phyloP scores from a whole-genome alignment of 2,329 filamentous ascomycete genomes.

The Raffaelea arxii region DNA sequence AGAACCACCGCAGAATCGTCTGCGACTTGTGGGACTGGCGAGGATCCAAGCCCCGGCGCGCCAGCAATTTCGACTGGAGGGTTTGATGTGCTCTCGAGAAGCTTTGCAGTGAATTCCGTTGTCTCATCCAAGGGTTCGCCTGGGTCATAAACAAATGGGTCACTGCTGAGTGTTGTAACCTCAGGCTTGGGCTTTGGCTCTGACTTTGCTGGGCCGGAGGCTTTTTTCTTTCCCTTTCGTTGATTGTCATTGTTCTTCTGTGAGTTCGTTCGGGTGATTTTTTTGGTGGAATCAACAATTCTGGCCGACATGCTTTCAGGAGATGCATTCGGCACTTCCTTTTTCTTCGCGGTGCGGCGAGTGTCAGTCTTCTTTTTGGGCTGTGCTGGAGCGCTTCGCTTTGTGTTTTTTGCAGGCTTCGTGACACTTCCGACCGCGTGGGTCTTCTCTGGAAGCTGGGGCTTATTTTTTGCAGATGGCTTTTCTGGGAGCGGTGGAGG shows the following conservation, averaged over 20 bases:
- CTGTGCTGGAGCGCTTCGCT: neutral
- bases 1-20: neutral
- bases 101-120: conserved; percentile 8
- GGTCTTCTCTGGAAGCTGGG: too few species aligned
- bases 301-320: neutral
- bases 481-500: neutral
- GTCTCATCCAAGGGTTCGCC: neutral
- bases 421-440: too few species aligned
- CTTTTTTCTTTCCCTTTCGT: neutral
- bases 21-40: too few species aligned
- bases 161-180: neutral
- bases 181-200: neutral
- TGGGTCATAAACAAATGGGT: conserved; percentile 5
- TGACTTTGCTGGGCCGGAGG: neutral
- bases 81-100: conserved; percentile 1
- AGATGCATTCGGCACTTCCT: neutral
- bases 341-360: too few species aligned
- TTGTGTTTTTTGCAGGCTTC: too few species aligned
- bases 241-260: neutral
- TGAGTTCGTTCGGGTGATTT: neutral
- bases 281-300: neutral
- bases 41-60: neutral
- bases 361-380: neutral
- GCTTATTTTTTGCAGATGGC: neutral
- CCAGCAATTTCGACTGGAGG: neutral